These are phyloP conservation scores for Coniophora puteana DNA, from an alignment of 1,284 basidiomycete species.

Conservation along the genomic window DNA sequence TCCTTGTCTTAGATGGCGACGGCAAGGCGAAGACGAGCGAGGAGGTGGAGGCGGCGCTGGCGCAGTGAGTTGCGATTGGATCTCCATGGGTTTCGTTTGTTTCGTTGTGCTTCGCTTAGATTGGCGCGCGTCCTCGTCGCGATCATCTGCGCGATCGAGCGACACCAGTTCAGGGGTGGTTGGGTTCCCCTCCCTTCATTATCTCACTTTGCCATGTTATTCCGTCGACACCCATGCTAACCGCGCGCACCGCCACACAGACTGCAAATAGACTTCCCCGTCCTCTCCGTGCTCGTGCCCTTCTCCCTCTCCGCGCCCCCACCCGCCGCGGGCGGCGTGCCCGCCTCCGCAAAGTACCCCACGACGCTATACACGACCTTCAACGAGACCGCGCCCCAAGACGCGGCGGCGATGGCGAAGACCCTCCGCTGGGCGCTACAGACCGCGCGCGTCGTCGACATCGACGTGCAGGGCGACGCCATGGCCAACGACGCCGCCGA, in stretches of 20 bases:
- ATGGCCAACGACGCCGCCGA: constrained; percentile 50
- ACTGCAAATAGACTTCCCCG: constrained; percentile 33
- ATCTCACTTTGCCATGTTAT: constrained; percentile 8
- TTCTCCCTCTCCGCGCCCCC: constrained; percentile 50
- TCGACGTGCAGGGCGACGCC: constrained; percentile 58
- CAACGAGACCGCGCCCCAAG: constrained; percentile 41
- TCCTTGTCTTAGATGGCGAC: constrained; percentile 20
- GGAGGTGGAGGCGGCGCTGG: too few relatives aligned
- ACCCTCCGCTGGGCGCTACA: constrained; percentile 63
- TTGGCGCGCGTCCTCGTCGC: too few relatives aligned
- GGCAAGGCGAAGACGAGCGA: too few relatives aligned
- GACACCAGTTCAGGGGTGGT: too few relatives aligned
- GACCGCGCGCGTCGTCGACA: constrained; percentile 59
- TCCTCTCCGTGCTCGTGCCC: constrained; percentile 53
- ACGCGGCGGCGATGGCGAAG: constrained; percentile 18
- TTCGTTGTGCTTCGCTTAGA: too few relatives aligned
- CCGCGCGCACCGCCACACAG: constrained; percentile 22
- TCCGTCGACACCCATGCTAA: constrained; percentile 7
- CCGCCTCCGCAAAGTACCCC: constrained; percentile 35
- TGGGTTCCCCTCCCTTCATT: too few relatives aligned
- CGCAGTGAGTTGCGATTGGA: too few relatives aligned
- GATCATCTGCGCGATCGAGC: too few relatives aligned
- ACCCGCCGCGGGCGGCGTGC: constrained; percentile 35
- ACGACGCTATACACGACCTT: constrained; percentile 57
- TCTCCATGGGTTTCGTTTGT: too few relatives aligned